A percentile compares a stretch with the other conserved stretches of the same genome.
phyloP scores from a whole-genome alignment of 2,329 filamentous ascomycete species.

The Penicillium thymicola region DNA sequence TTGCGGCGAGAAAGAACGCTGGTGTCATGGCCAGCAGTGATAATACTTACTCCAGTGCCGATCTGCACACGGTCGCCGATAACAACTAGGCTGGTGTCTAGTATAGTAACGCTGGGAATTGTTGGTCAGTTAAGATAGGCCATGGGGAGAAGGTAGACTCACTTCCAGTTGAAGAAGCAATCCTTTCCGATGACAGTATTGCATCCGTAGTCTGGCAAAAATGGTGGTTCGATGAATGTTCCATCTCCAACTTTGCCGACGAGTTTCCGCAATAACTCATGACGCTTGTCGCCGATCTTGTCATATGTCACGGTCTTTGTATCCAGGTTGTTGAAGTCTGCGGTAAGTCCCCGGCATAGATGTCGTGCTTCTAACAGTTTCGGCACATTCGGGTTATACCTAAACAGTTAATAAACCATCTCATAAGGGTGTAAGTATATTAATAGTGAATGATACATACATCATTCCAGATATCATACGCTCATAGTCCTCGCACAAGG shows the following conservation, averaged over 20 bases:
- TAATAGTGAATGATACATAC: slow-evolving; percentile 18
- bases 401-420: slow-evolving; percentile 2
- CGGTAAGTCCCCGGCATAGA: slow-evolving; percentile 24
- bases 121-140: neutral
- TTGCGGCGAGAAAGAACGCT: slow-evolving; percentile 49
- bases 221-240: slow-evolving; percentile 33
- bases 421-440: neutral
- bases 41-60: slow-evolving; percentile 53
- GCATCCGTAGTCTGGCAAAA: slow-evolving; percentile 33
- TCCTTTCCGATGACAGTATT: slow-evolving; percentile 32
- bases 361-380: slow-evolving; percentile 29
- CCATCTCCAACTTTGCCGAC: slow-evolving; percentile 30
- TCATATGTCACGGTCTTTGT: slow-evolving; percentile 27
- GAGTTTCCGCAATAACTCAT: slow-evolving; percentile 27
- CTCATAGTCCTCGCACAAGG: slow-evolving; percentile 36
- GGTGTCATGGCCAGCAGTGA: slow-evolving; percentile 53
- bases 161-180: slow-evolving; percentile 36
- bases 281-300: slow-evolving; percentile 23
- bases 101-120: slow-evolving; percentile 50
- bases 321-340: slow-evolving; percentile 32
- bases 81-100: slow-evolving; percentile 53
- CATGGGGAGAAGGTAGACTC: neutral
- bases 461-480: slow-evolving; percentile 38
- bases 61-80: slow-evolving; percentile 55
- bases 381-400: slow-evolving; percentile 31